Percentiles rank a stretch among this genome's conserved stretches.
phyloP scores from a whole-genome alignment of 768 basidiomycete genomes.

The Obba rivulosa region DNA sequence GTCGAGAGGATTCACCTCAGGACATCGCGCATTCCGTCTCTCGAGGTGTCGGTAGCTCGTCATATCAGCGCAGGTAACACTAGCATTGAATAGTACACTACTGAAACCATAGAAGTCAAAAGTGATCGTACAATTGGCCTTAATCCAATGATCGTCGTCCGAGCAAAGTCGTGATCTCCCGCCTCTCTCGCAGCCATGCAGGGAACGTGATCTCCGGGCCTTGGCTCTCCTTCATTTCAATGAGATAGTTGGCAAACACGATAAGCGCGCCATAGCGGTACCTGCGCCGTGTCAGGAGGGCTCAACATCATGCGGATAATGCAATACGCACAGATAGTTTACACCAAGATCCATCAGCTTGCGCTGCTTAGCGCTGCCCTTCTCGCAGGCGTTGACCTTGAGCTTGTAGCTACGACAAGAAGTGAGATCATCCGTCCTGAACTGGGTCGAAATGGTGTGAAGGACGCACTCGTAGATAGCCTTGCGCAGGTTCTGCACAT shows the following conservation, averaged over 20 bases:
- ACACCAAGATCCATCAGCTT: constrained; percentile 72
- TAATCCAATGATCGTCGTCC: constrained; percentile 66
- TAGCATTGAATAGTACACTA: too few species aligned
- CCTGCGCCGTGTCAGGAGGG: constrained; percentile 28
- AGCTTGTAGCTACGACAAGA: constrained; percentile 72
- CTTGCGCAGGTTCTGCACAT: constrained; percentile 94
- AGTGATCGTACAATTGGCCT: constrained; percentile 12
- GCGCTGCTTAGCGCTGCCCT: constrained; percentile 69
- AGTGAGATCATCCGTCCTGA: background rate
- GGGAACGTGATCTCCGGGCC: constrained; percentile 56
- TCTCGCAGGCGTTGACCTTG: constrained; percentile 78
- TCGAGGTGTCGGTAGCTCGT: too few species aligned
- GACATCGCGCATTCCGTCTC: too few species aligned
- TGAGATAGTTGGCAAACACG: constrained; percentile 91
- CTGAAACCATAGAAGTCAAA: background rate
- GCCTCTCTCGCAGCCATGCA: constrained; percentile 74
- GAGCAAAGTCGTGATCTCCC: constrained; percentile 78
- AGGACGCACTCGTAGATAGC: constrained; percentile 85
- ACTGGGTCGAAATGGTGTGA: background rate
- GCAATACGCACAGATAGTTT: constrained; percentile 63
- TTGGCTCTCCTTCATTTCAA: constrained; percentile 52
- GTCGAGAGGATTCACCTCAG: too few species aligned
- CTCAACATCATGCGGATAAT: background rate
- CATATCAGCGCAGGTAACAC: too few species aligned
- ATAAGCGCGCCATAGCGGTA: constrained; percentile 90